These are phyloP conservation scores for Gleditsia sinensis DNA, from an alignment of 306 rosid genomes.

Conservation along the genomic window DNA sequence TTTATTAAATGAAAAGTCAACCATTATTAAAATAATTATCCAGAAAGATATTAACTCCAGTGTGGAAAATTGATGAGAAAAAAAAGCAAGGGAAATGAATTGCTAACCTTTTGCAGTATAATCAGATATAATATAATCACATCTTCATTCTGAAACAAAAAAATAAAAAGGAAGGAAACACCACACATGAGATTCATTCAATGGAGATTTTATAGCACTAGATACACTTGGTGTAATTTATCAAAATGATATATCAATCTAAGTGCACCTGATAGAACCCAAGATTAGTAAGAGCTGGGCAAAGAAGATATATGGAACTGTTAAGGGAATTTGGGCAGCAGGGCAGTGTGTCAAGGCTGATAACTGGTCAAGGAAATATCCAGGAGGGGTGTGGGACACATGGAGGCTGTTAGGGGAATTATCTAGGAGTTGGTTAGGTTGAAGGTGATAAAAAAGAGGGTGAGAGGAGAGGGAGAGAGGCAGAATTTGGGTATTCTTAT, in stretches of 20 bases:
- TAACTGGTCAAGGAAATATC: too few relatives aligned
- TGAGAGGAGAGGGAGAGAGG: too few relatives aligned
- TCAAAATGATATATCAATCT: slow-evolving; percentile 22
- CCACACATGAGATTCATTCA: slow-evolving; percentile 20
- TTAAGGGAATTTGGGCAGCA: too few relatives aligned
- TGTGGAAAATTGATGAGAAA: slow-evolving; percentile 19
- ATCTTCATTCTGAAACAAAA: slow-evolving; percentile 83
- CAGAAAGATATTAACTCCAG: not conserved
- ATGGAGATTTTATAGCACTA: slow-evolving; percentile 16
- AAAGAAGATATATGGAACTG: too few relatives aligned
- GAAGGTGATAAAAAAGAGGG: too few relatives aligned
- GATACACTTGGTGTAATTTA: slow-evolving; percentile 17
- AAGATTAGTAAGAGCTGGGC: too few relatives aligned
- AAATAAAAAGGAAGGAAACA: slow-evolving; percentile 31
- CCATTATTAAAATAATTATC: slow-evolving; percentile 10
- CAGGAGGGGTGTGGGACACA: too few relatives aligned
- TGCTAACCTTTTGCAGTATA: slow-evolving; percentile 85
- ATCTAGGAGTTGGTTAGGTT: too few relatives aligned
- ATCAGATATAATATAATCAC: slow-evolving; percentile 76
- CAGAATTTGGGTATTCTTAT: too few relatives aligned
- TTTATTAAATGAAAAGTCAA: slow-evolving; percentile 27
- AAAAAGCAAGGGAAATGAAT: slow-evolving; percentile 38
- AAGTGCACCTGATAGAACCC: too few relatives aligned
- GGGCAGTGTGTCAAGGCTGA: too few relatives aligned
- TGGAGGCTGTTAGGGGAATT: too few relatives aligned